phyloP scores from a whole-genome alignment of 2,329 filamentous ascomycete genomes.

The Pseudogymnoascus sp. region DNA sequence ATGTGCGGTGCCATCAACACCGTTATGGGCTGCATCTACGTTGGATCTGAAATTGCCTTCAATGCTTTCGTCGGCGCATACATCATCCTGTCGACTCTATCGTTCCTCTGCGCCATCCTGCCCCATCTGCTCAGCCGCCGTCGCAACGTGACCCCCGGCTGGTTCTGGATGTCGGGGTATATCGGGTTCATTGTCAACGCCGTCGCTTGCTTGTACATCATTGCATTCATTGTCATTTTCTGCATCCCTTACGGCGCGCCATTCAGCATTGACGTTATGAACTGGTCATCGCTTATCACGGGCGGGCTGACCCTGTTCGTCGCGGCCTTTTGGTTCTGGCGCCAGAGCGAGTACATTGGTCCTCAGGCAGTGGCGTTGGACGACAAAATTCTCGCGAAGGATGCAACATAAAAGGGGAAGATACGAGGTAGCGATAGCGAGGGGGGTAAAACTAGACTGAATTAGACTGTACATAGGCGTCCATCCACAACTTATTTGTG shows the following conservation, averaged over 20 bases:
- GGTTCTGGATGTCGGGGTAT: slow-evolving; percentile 44
- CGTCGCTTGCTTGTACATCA: slow-evolving; percentile 45
- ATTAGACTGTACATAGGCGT: slow-evolving; percentile 4
- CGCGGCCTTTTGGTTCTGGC: slow-evolving; percentile 32
- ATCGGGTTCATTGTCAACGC: slow-evolving; percentile 41
- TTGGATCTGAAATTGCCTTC: slow-evolving; percentile 56
- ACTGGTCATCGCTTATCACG: slow-evolving; percentile 38
- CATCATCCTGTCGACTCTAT: slow-evolving; percentile 43
- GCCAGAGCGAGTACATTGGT: slow-evolving; percentile 21
- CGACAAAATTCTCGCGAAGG: slow-evolving; percentile 4
- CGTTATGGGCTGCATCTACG: slow-evolving; percentile 52
- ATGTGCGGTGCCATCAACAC: slow-evolving; percentile 40
- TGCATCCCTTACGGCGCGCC: slow-evolving; percentile 45
- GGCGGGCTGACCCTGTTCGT: slow-evolving; percentile 31
- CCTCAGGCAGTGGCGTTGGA: slow-evolving; percentile 17
- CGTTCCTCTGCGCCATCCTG: slow-evolving; percentile 54
- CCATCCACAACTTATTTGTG: not conserved
- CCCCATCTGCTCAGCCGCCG: slow-evolving; percentile 40
- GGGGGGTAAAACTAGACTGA: not conserved
- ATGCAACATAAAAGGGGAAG: not conserved
- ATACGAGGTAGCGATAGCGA: not conserved
- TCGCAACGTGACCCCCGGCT: slow-evolving; percentile 40
- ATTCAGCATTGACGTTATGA: slow-evolving; percentile 39
- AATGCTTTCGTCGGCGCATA: slow-evolving; percentile 54
- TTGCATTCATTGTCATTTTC: slow-evolving; percentile 52